These are phyloP conservation scores for Boletus pseudopeckii DNA, from an alignment of 768 basidiomycete species.

Conservation along the genomic window DNA sequence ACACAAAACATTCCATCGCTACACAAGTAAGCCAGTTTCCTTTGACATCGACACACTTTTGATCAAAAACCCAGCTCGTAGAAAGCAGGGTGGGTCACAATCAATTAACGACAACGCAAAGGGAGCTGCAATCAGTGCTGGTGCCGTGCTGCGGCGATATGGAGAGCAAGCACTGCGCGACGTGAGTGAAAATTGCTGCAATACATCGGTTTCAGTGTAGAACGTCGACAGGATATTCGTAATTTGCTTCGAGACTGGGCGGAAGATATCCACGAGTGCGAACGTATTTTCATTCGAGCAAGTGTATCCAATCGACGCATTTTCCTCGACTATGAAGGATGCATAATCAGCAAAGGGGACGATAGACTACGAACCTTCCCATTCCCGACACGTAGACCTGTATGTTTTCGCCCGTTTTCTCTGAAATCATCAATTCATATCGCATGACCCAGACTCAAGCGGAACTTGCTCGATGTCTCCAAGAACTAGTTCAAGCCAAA, in stretches of 20 bases:
- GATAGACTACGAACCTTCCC: slow-evolving; percentile 85
- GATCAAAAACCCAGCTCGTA: slow-evolving; percentile 62
- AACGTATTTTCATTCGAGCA: slow-evolving; percentile 89
- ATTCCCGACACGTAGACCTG: slow-evolving; percentile 93
- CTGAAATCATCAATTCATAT: neutral
- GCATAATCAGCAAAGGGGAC: slow-evolving; percentile 75
- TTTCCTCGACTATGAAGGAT: slow-evolving; percentile 86
- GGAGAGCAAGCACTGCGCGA: slow-evolving; percentile 92
- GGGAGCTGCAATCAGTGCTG: slow-evolving; percentile 89
- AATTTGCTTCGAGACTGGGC: slow-evolving; percentile 79
- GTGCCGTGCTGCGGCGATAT: slow-evolving; percentile 89
- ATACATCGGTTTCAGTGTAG: neutral
- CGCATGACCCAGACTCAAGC: slow-evolving; percentile 67
- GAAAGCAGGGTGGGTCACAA: slow-evolving; percentile 97
- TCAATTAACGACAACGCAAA: slow-evolving; percentile 90
- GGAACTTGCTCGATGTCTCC: slow-evolving; percentile 82
- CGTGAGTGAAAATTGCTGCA: slow-evolving; percentile 42
- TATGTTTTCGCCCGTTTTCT: slow-evolving; percentile 35
- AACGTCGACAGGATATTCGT: slow-evolving; percentile 71
- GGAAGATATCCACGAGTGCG: slow-evolving; percentile 81
- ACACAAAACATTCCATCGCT: slow-evolving; percentile 97
- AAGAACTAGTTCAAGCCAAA: slow-evolving; percentile 83
- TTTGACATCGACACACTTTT: slow-evolving; percentile 1
- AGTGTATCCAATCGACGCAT: slow-evolving; percentile 83
- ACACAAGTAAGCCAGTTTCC: slow-evolving; percentile 72